Evolutionary conservation across 805 yeast species (phyloP).

Genomic region (Saccharomycopsis sp.): DNA sequence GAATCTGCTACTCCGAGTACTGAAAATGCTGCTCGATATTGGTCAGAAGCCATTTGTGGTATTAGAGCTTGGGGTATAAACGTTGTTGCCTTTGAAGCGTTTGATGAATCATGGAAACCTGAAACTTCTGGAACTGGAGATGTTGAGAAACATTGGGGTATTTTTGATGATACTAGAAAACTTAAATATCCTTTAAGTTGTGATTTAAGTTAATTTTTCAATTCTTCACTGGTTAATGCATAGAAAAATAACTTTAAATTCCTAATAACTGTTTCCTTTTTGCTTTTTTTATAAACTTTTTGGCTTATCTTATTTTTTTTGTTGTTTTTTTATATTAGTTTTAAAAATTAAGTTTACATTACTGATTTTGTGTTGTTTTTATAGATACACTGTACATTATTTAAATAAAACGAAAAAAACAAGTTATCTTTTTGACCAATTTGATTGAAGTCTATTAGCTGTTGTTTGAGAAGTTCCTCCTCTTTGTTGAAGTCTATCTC

Average conservation of each 20-base stretch:
- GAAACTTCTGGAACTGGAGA: constrained; percentile 73
- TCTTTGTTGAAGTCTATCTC: constrained; percentile 14
- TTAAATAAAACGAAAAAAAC: no score
- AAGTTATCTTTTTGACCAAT: constrained; percentile 7
- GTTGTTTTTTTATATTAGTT: background rate
- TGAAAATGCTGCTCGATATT: constrained; percentile 66
- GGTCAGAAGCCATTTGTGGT: constrained; percentile 86
- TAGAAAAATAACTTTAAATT: no score
- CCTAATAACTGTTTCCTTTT: no score
- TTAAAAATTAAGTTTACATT: background rate
- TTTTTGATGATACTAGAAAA: constrained; percentile 44
- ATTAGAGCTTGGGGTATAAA: constrained; percentile 94
- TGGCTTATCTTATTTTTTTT: background rate
- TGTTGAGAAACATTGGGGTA: constrained; percentile 96
- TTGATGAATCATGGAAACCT: constrained; percentile 96
- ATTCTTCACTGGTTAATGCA: no score
- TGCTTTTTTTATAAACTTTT: no score
- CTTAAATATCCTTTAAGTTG: constrained; percentile 39
- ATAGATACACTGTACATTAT: no score
- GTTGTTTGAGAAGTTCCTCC: constrained; percentile 4
- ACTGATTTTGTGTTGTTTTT: no score
- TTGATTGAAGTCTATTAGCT: constrained; percentile 6
- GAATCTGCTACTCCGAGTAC: constrained; percentile 58
- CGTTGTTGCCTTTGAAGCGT: constrained; percentile 88
- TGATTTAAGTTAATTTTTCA: constrained; percentile 23